Conservation (phyloP, 2,329 filamentous ascomycete genomes). For the Pseudocercospora cruenta region DNA sequence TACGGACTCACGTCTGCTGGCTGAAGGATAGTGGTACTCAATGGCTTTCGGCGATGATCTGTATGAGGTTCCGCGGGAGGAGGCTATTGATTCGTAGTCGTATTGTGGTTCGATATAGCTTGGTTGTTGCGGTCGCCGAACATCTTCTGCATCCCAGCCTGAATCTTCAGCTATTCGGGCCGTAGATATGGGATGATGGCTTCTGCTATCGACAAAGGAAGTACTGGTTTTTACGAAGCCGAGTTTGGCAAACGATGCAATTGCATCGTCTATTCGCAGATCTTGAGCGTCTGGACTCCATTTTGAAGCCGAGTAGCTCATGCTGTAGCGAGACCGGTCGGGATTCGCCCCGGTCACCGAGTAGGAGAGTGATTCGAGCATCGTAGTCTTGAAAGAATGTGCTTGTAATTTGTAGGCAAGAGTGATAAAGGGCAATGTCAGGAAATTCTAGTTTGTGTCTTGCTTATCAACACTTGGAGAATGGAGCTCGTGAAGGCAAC, state of each 20-base stretch:
- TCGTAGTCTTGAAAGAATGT: neutral
- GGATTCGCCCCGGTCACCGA: slow-evolving; percentile 7
- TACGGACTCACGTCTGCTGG: neutral
- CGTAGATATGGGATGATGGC: neutral
- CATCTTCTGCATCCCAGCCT: neutral
- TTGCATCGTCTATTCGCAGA: slow-evolving; percentile 7
- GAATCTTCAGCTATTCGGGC: neutral
- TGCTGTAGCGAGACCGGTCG: slow-evolving; percentile 10
- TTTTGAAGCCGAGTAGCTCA: slow-evolving; percentile 9
- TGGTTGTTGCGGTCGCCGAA: neutral
- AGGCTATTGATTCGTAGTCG: neutral
- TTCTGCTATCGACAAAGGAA: neutral
- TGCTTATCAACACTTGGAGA: slow-evolving; percentile 2
- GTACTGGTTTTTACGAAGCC: neutral
- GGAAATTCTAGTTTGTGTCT: neutral
- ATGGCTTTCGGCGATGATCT: neutral
- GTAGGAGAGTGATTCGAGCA: slow-evolving; percentile 15
- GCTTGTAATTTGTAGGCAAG: neutral
- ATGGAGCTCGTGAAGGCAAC: slow-evolving; percentile 1
- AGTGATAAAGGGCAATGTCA: neutral
- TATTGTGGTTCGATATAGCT: slow-evolving; percentile 2
- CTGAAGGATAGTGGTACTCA: neutral
- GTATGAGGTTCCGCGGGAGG: neutral
- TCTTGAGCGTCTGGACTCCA: neutral
- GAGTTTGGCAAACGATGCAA: neutral